Conservation (phyloP, 495 filamentous ascomycete genomes). For the Aspergillus funiculosus region DNA sequence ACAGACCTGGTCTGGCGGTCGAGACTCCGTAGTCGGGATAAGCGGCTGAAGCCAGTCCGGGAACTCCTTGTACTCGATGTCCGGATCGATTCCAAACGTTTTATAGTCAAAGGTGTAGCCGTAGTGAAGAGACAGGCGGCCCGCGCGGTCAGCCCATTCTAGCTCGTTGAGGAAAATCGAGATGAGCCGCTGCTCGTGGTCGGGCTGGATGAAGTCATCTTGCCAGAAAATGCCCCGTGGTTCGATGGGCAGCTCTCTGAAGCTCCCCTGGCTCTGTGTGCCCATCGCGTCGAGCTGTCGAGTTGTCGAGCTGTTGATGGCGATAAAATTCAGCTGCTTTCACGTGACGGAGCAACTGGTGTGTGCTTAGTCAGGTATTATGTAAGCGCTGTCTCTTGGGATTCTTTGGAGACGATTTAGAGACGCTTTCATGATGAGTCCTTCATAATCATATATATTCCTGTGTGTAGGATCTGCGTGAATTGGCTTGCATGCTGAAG, state of each 20-base stretch:
- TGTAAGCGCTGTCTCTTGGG: no score
- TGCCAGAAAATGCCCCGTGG: constrained; percentile 31
- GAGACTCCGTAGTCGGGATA: constrained; percentile 31
- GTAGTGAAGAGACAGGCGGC: constrained; percentile 37
- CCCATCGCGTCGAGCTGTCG: no score
- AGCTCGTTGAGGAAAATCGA: constrained; percentile 30
- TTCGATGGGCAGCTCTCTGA: constrained; percentile 25
- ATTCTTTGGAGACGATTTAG: no score
- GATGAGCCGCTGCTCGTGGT: constrained; percentile 33
- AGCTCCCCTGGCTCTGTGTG: background rate
- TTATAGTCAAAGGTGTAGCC: constrained; percentile 43
- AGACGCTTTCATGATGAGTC: no score
- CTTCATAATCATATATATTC: no score
- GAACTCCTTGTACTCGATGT: constrained; percentile 37
- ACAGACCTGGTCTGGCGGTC: constrained; percentile 39
- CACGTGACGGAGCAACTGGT: no score
- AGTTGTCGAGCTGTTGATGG: no score
- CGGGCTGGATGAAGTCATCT: constrained; percentile 29
- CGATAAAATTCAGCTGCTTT: no score
- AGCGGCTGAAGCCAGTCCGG: constrained; percentile 35
- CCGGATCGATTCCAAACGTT: constrained; percentile 36
- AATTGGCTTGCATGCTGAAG: no score
- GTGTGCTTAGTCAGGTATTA: no score
- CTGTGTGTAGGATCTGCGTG: no score
- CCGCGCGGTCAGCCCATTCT: constrained; percentile 33